Evolutionary conservation across 441 rosid genomes (phyloP), one percentile per base, ranked within the genome.

Genomic region (Populus hybrid): DNA sequence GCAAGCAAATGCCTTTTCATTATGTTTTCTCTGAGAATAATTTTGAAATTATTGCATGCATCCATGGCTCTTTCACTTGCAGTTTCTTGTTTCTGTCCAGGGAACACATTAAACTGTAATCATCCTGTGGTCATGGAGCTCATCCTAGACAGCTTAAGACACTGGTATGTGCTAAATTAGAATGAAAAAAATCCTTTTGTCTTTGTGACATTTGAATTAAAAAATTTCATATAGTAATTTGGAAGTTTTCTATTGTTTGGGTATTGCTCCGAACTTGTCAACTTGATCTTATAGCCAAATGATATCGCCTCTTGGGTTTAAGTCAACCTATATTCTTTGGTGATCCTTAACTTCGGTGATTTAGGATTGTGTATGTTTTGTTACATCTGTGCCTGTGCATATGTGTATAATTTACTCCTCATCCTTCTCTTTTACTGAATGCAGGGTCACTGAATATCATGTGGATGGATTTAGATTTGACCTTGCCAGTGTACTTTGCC

Each of bases 381-480:
- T 72, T 16, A 30, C 32, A 7, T 3, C 10, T 21, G 61, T 6
- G 24, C 20, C 10, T 20, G 4, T 71, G 57, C 26, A 18, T 21
- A 10, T 6, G 26, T 65, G 8, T 18, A 10, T 5, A 6, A 6
- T 65, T 36, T 73, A 30, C 10, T 79, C 23, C 18, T 79, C 23
- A 35, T 74, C 72, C 30, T 70, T 59, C 57, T 76, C 50, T 67
- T 78, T 66, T 72, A 24, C 59, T 57, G 61, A 79, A 80, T 21
- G 67, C 83, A 95, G 97, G 98, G 94, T 89, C 71, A 84, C 81
- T 35, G 95, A 93, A 70, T 95, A 95, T 85, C 99, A 92, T 57
- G 90, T 95, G 79, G 99, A 95, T 85, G 99, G 99, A 78, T 95
- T 95, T 77, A 88, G 99, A 67, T 95, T 95, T 85, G 98, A 95